Base-by-base conservation (phyloP, 805 yeast species). In the Candida yuanshanica region DNA sequence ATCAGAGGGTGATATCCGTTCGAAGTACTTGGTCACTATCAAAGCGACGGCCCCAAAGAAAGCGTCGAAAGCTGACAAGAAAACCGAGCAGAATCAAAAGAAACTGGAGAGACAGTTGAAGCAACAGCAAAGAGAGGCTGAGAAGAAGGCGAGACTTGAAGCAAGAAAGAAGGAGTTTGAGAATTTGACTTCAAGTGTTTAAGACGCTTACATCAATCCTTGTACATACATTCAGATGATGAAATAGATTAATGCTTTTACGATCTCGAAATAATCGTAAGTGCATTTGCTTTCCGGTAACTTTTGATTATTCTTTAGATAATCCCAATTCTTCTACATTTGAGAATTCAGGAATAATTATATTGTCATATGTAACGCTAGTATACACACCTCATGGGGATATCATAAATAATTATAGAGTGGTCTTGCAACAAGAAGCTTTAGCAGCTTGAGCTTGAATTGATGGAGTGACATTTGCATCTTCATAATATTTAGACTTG, bases 401-500 rank as follows among this genome's bases (percentile, higher is more conserved):
- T n/a, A n/a, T n/a, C n/a, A n/a, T n/a, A n/a, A n/a, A n/a, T n/a
- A n/a, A n/a, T 26, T 31, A 31, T 17, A 31, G 18, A 18, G 34
- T 17, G n/a, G 34, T 31, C 21, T 31, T 31, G 34, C 34, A 31
- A 31, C 34, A 31, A 4, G 33, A 29, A 18, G 14, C 34, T n/a
- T 31, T 31, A 17, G 34, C 21, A 31, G 34, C 22, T 31, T 31
- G 34, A 18, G 21, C 21, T 17, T 17, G 21, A 11, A 31, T 31
- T 8, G 20, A 6, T 31, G 20, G 20, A 18, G 34, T 11, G 12
- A 5, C 6, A 14, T 26, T 14, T 7, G 31, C 17, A 7, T 31
- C 34, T 18, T 31, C 34, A 17, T 18, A 31, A 17, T 31, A 31
- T n/a, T 31, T 31, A n/a, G 34, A 31, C 66, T 83, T 78, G 73